Conservation (phyloP, 176 grass and related monocot genomes). For the Areca catechu region DNA sequence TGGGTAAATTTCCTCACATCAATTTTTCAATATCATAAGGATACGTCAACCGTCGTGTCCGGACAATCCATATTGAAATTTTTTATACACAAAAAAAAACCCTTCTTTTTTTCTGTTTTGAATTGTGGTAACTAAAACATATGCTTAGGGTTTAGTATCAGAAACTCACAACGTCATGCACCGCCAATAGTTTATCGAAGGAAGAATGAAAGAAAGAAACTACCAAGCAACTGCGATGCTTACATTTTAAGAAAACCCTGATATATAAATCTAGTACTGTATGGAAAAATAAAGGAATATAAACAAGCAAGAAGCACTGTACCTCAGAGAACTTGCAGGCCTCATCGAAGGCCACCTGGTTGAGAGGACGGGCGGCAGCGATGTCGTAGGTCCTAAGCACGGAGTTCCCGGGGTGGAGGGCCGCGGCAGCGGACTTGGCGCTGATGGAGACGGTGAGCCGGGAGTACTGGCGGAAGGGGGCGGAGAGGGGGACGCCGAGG, state of each 20-base stretch:
- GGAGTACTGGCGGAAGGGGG: conserved; percentile 61
- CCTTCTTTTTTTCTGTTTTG: too few relatives aligned
- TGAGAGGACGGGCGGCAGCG: conserved; percentile 45
- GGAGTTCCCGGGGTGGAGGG: conserved; percentile 27
- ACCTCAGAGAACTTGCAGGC: conserved; percentile 46
- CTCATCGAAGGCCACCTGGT: conserved; percentile 58
- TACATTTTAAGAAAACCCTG: neutral
- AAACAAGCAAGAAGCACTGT: neutral
- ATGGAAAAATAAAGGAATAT: neutral
- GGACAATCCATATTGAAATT: too few relatives aligned
- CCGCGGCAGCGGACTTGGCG: conserved; percentile 23
- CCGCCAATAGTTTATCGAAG: too few relatives aligned
- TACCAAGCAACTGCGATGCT: too few relatives aligned
- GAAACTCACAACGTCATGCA: too few relatives aligned
- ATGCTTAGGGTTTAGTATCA: too few relatives aligned
- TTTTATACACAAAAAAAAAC: too few relatives aligned
- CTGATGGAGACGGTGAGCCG: conserved; percentile 56
- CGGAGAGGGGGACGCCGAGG: conserved; percentile 14
- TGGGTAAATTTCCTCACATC: too few relatives aligned
- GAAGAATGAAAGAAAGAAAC: too few relatives aligned
- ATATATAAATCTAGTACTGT: neutral
- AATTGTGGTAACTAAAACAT: too few relatives aligned
- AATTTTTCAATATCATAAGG: too few relatives aligned
- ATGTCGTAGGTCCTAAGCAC: conserved; percentile 60
- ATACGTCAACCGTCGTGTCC: too few relatives aligned